Evolutionary conservation across 805 yeast genomes (phyloP).

Genomic region (Kazachstania psychrophila): DNA sequence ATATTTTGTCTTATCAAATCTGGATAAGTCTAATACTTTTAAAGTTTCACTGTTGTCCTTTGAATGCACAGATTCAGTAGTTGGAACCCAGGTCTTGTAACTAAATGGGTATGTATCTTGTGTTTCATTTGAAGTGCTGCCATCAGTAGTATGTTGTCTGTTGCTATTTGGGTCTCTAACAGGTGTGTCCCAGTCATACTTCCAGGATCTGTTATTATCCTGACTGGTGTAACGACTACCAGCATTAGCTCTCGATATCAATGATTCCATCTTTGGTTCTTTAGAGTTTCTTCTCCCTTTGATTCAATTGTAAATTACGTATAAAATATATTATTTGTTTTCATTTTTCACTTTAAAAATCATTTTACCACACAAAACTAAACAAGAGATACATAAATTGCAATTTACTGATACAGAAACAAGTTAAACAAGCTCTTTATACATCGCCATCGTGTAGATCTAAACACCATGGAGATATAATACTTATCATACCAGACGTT

Average conservation of each 20-base stretch:
- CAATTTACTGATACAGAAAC: no score
- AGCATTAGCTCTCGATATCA: conserved; percentile 19
- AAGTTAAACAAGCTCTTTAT: no score
- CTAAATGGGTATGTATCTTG: conserved; percentile 16
- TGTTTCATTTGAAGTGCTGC: not conserved
- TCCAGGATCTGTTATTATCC: conserved; percentile 25
- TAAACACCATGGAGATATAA: no score
- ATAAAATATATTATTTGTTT: no score
- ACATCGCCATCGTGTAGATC: no score
- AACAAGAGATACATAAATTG: no score
- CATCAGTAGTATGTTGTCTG: not conserved
- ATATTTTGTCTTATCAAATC: conserved; percentile 24
- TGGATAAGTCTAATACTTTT: conserved; percentile 32
- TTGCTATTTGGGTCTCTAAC: conserved; percentile 5
- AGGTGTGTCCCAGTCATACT: conserved; percentile 26
- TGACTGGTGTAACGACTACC: conserved; percentile 11
- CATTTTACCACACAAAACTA: no score
- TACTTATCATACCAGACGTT: no score
- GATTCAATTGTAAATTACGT: no score
- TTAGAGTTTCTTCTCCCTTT: no score
- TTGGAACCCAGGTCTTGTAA: conserved; percentile 20
- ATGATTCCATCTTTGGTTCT: conserved; percentile 13
- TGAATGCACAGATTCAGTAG: conserved; percentile 6
- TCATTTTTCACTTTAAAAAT: no score
- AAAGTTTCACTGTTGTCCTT: conserved; percentile 2